A percentile compares a stretch with the other conserved stretches of the same genome.
phyloP scores from a whole-genome alignment of 257 asterid species.

The Ligustrum vulgare region DNA sequence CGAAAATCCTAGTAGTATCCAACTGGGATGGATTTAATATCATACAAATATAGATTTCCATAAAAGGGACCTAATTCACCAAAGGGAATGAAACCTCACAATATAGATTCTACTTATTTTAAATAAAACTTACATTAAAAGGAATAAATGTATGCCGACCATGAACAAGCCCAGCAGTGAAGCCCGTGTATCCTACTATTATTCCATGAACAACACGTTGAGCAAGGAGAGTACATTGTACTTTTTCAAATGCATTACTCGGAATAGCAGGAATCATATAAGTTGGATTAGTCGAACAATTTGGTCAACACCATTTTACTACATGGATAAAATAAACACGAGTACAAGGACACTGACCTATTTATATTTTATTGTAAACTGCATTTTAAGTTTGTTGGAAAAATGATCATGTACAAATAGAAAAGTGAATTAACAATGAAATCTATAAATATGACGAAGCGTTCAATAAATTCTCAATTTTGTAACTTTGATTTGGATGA shows the following conservation, averaged over 20 bases:
- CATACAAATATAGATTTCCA: background rate
- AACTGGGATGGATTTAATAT: background rate
- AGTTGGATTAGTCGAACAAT: slow-evolving; percentile 44
- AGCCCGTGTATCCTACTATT: slow-evolving; percentile 56
- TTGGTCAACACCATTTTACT: slow-evolving; percentile 7
- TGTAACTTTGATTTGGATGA: background rate
- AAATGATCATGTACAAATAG: slow-evolving; percentile 43
- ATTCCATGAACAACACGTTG: slow-evolving; percentile 64
- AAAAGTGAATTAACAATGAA: slow-evolving; percentile 26
- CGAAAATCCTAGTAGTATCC: background rate
- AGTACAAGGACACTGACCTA: slow-evolving; percentile 30
- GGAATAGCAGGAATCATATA: slow-evolving; percentile 64
- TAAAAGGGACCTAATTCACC: background rate
- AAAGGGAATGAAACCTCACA: background rate
- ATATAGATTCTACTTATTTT: background rate
- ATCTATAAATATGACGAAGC: slow-evolving; percentile 2
- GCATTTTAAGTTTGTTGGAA: slow-evolving; percentile 27
- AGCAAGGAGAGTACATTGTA: slow-evolving; percentile 57
- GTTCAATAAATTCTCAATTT: slow-evolving; percentile 2
- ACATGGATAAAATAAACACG: background rate
- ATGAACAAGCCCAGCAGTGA: slow-evolving; percentile 50
- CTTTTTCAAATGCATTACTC: slow-evolving; percentile 58
- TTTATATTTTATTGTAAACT: slow-evolving; percentile 49
- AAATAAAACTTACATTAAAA: slow-evolving; percentile 39
- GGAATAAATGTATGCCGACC: slow-evolving; percentile 55